Evolutionary conservation across 1,284 basidiomycete genomes (phyloP), one percentile per base, ranked within the genome.

Genomic region (Calocybe gambosa): DNA sequence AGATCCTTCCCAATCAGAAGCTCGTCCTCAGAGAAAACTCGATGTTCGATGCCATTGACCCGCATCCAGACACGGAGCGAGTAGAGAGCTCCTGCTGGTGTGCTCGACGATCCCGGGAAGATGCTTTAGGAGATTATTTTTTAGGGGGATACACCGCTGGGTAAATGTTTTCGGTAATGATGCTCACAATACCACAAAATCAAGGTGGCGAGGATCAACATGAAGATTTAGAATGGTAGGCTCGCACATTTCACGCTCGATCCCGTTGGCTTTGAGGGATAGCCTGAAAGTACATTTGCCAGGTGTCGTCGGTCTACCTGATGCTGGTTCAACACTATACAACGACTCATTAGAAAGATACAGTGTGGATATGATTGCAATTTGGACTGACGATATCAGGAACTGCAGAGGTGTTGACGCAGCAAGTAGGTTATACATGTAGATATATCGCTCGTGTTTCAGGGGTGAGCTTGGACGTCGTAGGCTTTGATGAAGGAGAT

Each of bases 1-100:
- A 75, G 76, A 53, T 82, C 77, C 55, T 66, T 74, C 9, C 74
- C 78, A 6, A 82, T 60, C 77, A 77, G 81, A 19, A 82, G 55
- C 18, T 79, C 75, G 52, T 78, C 77, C 16, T 76, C 75, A 33
- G 70, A 69, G 53, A 82, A 82, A 38, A 82, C 46, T 21, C 77
- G 71, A 48, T 80, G 80, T 47, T 81, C 76, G 18, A 77, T 61
- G 8, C 65, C 69, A 29, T 70, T 70, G 3, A 67, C 68, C 8
- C 74, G 69, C 31, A 82, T 60, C 80, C 80, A 82, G 13, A 81
- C 73, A 0, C 80, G 76, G 23, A 82, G 61, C 10, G 73, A 70
- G 60, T 67, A 75, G 2, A 80, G 58, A 43, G 69, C 73, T 0
- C 70, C 73, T 9, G 60, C 58, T 0, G 79, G 79, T 1, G 78